Base-by-base conservation (phyloP, 2,329 filamentous ascomycete species). In the Epichloe hybrida region DNA sequence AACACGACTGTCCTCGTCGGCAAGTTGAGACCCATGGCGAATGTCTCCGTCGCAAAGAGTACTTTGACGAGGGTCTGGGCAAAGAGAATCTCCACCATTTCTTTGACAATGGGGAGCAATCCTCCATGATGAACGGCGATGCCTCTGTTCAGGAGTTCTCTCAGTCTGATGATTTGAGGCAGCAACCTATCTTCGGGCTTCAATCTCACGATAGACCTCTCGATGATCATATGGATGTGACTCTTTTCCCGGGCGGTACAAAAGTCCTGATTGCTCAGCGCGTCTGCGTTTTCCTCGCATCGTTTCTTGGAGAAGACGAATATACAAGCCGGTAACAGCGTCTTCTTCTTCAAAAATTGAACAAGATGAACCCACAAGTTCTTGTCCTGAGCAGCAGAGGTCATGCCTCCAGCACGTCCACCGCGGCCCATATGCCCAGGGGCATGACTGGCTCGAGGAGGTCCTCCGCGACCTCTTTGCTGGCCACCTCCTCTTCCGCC, bases 261-360 rank as follows among this genome's bases (percentile, higher is more conserved):
- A 62, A 95, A 97, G 62, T 98, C 93, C 57, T 95, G 84, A 62
- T 96, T 97, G 54, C 87, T 91, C 21, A 98, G 74, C 0, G 93
- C 91, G 64, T 96, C 88, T 0, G 93, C 93, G 64, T 97, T 98
- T 63, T 97, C 89, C 66, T 98, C 93, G 61, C 93, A 97, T 49
- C 93, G 77, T 68, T 93, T 95, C 71, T 97, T 98, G 3, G 93
- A 98, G 67, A 98, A 98, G 51, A 98, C 91, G 63, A 98, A 98
- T 57, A 98, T 95, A 65, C 91, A 97, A 8, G 86, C 88, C 0
- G 93, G 93, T 3, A 98, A 77, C 4, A 98, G 75, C 46, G 81
- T 88, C 49, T 89, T 81, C 66, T 95, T 95, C 60, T 83, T 87
- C 50, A 98, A 74, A 66, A 88, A 89, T 61, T 95, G 88, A 3